Conservation (phyloP, 2,329 filamentous ascomycete species). For the Botrytis squamosa region DNA sequence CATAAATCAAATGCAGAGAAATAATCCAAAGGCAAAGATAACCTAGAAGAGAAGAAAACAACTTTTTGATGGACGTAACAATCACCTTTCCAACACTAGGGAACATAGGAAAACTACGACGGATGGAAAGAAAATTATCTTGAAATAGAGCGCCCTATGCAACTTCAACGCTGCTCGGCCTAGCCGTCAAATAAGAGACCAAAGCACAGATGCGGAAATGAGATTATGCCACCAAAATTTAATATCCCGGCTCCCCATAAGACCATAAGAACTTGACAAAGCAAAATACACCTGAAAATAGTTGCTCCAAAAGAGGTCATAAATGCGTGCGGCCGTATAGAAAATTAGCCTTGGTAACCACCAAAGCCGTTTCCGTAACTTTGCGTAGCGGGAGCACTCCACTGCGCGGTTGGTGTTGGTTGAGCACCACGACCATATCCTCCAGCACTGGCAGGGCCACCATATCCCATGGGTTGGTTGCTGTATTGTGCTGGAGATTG, state of each 20-base stretch:
- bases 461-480: constrained; percentile 70
- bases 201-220: constrained; percentile 32
- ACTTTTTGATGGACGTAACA: constrained; percentile 37
- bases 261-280: constrained; percentile 28
- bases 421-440: constrained; percentile 77
- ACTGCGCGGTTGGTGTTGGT: constrained; percentile 40
- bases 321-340: constrained; percentile 10
- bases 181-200: constrained; percentile 30
- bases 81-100: constrained; percentile 38
- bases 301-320: constrained; percentile 22
- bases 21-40: constrained; percentile 35
- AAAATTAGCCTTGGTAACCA: constrained; percentile 57
- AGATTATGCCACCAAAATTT: constrained; percentile 30
- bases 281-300: constrained; percentile 25
- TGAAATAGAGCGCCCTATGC: constrained; percentile 35
- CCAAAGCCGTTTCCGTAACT: constrained; percentile 63
- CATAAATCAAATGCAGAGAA: constrained; percentile 34
- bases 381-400: constrained; percentile 55
- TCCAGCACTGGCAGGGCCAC: constrained; percentile 71
- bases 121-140: constrained; percentile 34
- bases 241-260: constrained; percentile 31
- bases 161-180: constrained; percentile 34
- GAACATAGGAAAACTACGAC: constrained; percentile 34
- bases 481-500: constrained; percentile 63
- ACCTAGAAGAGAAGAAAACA: constrained; percentile 38